A percentile compares a stretch with the other conserved stretches of the same genome.
phyloP scores from a whole-genome alignment of 345 rosid species.

The Eucalyptus dawsonii region DNA sequence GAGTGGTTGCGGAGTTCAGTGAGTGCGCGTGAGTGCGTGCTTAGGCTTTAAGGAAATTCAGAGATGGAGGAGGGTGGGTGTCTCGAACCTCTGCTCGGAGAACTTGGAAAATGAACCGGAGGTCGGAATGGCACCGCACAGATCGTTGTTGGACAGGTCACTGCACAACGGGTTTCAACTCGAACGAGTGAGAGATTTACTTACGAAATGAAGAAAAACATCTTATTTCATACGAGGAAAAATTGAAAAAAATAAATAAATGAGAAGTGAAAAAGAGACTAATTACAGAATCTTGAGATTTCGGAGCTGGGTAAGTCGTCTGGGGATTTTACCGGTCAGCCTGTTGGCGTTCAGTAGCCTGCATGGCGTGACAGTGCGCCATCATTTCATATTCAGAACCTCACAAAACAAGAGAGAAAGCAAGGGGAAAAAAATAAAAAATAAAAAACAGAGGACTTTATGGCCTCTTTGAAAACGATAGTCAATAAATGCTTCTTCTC shows the following conservation, averaged over 20 bases:
- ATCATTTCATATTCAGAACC: background rate
- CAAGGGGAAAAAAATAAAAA: background rate
- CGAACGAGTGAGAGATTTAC: background rate
- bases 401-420: background rate
- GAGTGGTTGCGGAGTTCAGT: background rate
- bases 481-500: background rate
- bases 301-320: slow-evolving; percentile 37
- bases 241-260: background rate
- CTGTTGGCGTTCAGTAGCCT: slow-evolving; percentile 57
- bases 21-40: background rate
- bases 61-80: background rate
- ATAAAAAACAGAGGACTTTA: background rate
- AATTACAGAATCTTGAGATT: slow-evolving; percentile 52
- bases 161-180: slow-evolving; percentile 9
- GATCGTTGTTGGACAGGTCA: slow-evolving; percentile 49
- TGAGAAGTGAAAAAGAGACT: background rate
- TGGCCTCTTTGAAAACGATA: background rate
- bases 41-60: background rate
- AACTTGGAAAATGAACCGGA: slow-evolving; percentile 55
- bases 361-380: background rate
- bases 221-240: background rate
- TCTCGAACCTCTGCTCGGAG: slow-evolving; percentile 40
- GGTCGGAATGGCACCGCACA: slow-evolving; percentile 70
- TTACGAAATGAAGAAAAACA: background rate
- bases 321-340: slow-evolving; percentile 52